Base-by-base conservation (phyloP, 345 rosid species). In the Rhodamnia rubescens region DNA sequence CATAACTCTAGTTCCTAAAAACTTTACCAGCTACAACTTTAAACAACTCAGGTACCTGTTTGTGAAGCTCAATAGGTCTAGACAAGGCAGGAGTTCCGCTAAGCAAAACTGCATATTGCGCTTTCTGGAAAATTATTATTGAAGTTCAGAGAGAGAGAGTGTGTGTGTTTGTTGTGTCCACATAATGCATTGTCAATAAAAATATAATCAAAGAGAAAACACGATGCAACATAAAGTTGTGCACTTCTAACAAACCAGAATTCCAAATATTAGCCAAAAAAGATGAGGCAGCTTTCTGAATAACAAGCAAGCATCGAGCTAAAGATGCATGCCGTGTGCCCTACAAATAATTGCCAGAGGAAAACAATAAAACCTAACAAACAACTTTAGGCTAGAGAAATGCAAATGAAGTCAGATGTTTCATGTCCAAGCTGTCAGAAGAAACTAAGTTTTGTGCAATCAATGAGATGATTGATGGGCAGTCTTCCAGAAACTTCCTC, bases 41-140 rank as follows among this genome's bases (percentile, higher is more conserved):
- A 83, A 81, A 61, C 64, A 86, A 21, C 55, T 29, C 84, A 85
- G 20, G 57, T 84, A 95, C 99, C 98, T 97, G 99, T 90, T 97
- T 97, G 90, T 91, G 93, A 82, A 97, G 92, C 91, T 97, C 99
- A 89, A 97, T 95, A 42, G 98, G 99, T 88, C 99, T 90, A 74
- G 99, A 97, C 85, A 97, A 92, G 86, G 99, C 99, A 90, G 99
- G 99, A 83, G 98, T 97, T 87, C 99, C 99, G 89, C 97, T 95
- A 44, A 97, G 95, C 87, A 95, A 89, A 44, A 95, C 87, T 81
- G 98, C 97, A 89, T 94, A 94, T 84, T 91, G 90, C 85, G 99
- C 98, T 93, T 95, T 95, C 99, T 96, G 96, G 88, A 90, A 36
- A 84, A 27, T 56, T 56, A 69, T 18, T 69, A 69, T 36, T 36